These are phyloP conservation scores for Corniculantispora saksenae DNA, from an alignment of 2,329 filamentous ascomycete genomes.

Conservation along the genomic window DNA sequence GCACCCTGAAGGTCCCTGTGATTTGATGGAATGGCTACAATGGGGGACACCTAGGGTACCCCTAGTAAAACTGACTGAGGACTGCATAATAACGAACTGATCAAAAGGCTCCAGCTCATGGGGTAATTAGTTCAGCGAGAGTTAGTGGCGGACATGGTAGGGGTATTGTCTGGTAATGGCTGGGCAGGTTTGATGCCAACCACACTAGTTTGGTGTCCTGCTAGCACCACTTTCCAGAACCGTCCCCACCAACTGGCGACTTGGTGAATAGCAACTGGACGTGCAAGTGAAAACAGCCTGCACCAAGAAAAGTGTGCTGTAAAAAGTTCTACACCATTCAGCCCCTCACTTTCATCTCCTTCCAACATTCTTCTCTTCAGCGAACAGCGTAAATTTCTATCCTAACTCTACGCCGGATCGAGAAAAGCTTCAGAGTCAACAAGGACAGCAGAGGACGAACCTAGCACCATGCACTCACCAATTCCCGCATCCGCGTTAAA, in stretches of 20 bases:
- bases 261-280: background rate
- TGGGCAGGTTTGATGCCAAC: background rate
- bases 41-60: too few species aligned
- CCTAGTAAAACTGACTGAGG: too few species aligned
- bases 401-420: background rate
- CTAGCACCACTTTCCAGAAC: background rate
- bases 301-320: background rate
- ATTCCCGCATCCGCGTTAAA: constrained; percentile 8
- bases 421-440: background rate
- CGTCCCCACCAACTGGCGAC: background rate
- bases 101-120: too few species aligned
- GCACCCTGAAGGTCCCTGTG: too few species aligned
- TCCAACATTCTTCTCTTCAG: background rate
- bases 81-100: too few species aligned
- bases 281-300: background rate
- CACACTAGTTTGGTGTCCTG: background rate
- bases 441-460: background rate
- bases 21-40: too few species aligned
- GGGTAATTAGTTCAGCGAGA: too few species aligned
- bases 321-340: background rate
- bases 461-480: background rate
- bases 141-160: background rate
- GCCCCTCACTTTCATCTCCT: background rate
- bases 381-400: background rate
- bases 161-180: background rate